Percentiles rank a stretch among this genome's conserved stretches.
Evolutionary conservation across 768 basidiomycete genomes (phyloP).

Genomic region (Kwoniella dendrophila): DNA sequence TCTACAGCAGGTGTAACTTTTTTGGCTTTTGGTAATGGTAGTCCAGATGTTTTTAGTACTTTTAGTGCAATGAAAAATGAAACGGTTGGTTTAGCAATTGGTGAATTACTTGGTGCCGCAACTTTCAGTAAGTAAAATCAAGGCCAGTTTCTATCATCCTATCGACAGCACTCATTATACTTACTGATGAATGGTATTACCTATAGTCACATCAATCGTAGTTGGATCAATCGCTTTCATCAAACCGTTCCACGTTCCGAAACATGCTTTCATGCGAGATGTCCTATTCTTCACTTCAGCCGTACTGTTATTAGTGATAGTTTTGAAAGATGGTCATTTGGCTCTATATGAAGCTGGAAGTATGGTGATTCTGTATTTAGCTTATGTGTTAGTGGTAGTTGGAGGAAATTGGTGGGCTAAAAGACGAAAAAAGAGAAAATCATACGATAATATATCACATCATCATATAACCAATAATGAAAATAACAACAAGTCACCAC

Average conservation of each 20-base stretch:
- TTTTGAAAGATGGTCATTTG: conserved; percentile 76
- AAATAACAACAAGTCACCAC: conserved; percentile 50
- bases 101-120: conserved; percentile 92
- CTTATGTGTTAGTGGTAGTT: conserved; percentile 77
- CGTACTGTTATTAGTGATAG: conserved; percentile 71
- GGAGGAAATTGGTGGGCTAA: conserved; percentile 73
- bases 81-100: conserved; percentile 87
- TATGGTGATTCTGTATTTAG: conserved; percentile 72
- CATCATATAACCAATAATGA: conserved; percentile 53
- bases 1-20: conserved; percentile 96
- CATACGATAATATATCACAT: conserved; percentile 27
- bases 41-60: conserved; percentile 93
- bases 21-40: conserved; percentile 94
- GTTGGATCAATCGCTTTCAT: conserved; percentile 98
- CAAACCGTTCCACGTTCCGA: conserved; percentile 84
- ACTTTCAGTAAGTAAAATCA: conserved; percentile 69
- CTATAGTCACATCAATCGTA: conserved; percentile 81
- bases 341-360: conserved; percentile 69
- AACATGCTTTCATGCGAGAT: conserved; percentile 82
- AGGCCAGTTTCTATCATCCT: not conserved
- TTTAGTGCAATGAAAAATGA: conserved; percentile 85
- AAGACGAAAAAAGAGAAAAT: conserved; percentile 61
- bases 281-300: conserved; percentile 91
- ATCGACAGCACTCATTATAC: not conserved
- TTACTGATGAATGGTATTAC: not conserved